phyloP scores from a whole-genome alignment of 2,329 filamentous ascomycete genomes.

The Penicillium sp. region DNA sequence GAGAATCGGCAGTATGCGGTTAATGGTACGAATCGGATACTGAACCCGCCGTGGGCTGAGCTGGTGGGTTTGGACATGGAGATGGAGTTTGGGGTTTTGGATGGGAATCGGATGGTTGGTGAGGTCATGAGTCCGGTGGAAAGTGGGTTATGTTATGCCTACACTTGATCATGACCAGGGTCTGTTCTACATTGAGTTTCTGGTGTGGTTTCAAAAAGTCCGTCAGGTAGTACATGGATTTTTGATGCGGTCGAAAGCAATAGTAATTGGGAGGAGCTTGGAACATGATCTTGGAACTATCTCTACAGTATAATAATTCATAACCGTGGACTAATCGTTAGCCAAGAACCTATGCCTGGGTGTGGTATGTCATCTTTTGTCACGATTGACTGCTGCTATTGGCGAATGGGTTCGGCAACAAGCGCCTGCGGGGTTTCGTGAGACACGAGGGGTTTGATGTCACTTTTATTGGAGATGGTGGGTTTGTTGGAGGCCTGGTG shows the following conservation, averaged over 20 bases:
- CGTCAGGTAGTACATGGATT: neutral
- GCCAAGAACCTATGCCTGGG: neutral
- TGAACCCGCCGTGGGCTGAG: conserved; percentile 25
- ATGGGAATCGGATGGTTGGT: conserved; percentile 17
- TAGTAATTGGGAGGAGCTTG: neutral
- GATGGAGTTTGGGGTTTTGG: conserved; percentile 32
- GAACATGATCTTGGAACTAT: neutral
- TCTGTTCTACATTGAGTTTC: neutral
- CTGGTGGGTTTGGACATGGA: conserved; percentile 23
- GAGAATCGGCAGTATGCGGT: conserved; percentile 24
- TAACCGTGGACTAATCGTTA: neutral
- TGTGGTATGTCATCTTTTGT: neutral
- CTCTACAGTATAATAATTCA: neutral
- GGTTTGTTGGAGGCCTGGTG: neutral
- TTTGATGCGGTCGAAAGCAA: neutral
- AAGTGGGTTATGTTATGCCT: conserved; percentile 27
- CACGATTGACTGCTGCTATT: neutral
- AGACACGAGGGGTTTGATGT: conserved; percentile 2
- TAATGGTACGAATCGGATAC: conserved; percentile 27
- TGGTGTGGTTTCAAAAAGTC: neutral
- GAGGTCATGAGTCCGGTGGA: conserved; percentile 30
- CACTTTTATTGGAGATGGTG: neutral
- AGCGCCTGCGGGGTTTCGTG: neutral
- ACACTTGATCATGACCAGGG: conserved; percentile 15
- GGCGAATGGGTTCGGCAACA: neutral